Percentiles rank a stretch among this genome's conserved stretches.
These are phyloP conservation scores for Schizophyllum amplum DNA, from an alignment of 1,284 basidiomycete species.

Conservation along the genomic window DNA sequence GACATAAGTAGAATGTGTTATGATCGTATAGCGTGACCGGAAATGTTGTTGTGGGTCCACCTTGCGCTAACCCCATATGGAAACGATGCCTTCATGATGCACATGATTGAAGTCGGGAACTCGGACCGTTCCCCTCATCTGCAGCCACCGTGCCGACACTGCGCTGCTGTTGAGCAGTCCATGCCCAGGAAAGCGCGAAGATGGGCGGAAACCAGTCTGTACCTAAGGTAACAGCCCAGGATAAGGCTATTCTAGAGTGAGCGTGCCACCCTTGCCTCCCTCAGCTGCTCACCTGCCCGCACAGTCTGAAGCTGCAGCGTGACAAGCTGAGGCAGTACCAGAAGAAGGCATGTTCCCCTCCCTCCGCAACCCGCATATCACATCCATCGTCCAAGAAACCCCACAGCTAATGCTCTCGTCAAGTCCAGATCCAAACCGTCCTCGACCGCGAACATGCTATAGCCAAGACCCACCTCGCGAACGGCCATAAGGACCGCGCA, in stretches of 20 bases:
- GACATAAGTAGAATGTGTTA: too few species aligned
- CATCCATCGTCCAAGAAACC: too few species aligned
- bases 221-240: constrained; percentile 89
- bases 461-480: constrained; percentile 74
- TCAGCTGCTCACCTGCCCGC: constrained; percentile 1
- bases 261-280: constrained; percentile 4
- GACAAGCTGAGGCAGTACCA: constrained; percentile 96
- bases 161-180: background rate
- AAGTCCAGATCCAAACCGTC: constrained; percentile 77
- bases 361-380: background rate
- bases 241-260: constrained; percentile 35
- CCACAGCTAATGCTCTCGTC: background rate
- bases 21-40: too few species aligned
- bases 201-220: constrained; percentile 75
- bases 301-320: constrained; percentile 85
- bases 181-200: background rate
- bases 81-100: too few species aligned
- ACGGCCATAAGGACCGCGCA: constrained; percentile 83
- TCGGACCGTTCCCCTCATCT: background rate
- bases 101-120: too few species aligned
- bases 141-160: background rate
- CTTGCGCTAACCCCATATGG: background rate
- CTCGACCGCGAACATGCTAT: constrained; percentile 86
- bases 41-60: too few species aligned
- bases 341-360: constrained; percentile 59